Base-by-base conservation (phyloP, 1,284 basidiomycete species). In the Golubevia sp. region DNA sequence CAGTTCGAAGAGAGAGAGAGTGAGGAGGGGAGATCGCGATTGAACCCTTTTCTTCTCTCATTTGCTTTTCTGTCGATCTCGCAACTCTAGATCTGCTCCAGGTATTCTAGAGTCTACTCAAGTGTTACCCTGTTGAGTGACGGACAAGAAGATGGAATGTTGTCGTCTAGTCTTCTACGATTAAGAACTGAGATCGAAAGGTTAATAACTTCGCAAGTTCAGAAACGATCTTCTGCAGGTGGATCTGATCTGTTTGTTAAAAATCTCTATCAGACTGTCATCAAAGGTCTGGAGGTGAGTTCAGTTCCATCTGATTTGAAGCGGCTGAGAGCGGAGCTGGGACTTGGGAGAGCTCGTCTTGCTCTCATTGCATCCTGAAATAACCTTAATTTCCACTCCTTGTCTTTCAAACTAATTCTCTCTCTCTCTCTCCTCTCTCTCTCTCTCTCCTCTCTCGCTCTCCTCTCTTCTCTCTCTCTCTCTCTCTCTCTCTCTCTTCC, bases 281-380 rank as follows among this genome's bases (percentile, higher is more conserved):
- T 58, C 57, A 58, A 58, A 52, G 57, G 44, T 6, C 24, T 58
- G 23, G 57, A 58, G 44, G 57, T 58, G 20, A 58, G 63, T 1
- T n/a, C 58, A 66, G 6, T 13, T 56, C 23, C 44, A 69, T 48
- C 55, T 68, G n/a, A n/a, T n/a, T n/a, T n/a, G n/a, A n/a, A n/a
- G n/a, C n/a, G n/a, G n/a, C n/a, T n/a, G n/a, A n/a, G n/a, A n/a
- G n/a, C n/a, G n/a, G n/a, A n/a, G n/a, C n/a, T n/a, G n/a, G n/a
- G n/a, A n/a, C n/a, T n/a, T n/a, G n/a, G n/a, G n/a, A n/a, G n/a
- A n/a, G n/a, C n/a, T n/a, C n/a, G n/a, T n/a, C n/a, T n/a, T n/a
- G n/a, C n/a, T n/a, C n/a, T n/a, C n/a, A n/a, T n/a, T n/a, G n/a
- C n/a, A n/a, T n/a, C n/a, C n/a, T 0, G 63, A 59, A 0, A 62